A percentile compares a stretch with the other conserved stretches of the same genome.
These are phyloP conservation scores for Cucurbita moschata DNA, from an alignment of 306 rosid species.

Conservation along the genomic window DNA sequence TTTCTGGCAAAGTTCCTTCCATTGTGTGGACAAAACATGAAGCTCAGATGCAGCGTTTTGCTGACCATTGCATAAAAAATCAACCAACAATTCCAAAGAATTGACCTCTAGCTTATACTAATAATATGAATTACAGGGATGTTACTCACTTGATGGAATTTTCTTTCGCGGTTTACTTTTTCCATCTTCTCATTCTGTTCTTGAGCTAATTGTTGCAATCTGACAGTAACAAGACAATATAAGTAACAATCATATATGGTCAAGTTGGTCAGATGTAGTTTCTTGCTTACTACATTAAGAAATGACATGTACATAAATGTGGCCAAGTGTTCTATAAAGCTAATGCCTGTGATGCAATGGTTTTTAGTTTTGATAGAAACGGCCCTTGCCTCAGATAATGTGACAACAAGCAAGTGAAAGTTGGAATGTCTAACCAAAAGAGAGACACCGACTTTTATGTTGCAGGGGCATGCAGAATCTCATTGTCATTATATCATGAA, in stretches of 20 bases:
- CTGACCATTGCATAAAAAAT: slow-evolving; percentile 26
- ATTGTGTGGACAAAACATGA: slow-evolving; percentile 71
- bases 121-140: background rate
- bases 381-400: background rate
- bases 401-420: background rate
- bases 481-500: background rate
- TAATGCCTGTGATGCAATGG: background rate
- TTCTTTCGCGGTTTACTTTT: slow-evolving; percentile 82
- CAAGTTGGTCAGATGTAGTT: background rate
- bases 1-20: slow-evolving; percentile 81
- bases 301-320: background rate
- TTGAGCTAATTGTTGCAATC: slow-evolving; percentile 81
- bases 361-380: background rate
- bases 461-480: background rate
- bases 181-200: slow-evolving; percentile 65
- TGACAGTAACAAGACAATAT: slow-evolving; percentile 6
- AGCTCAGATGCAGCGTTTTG: slow-evolving; percentile 90
- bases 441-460: background rate
- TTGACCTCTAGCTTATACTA: background rate
- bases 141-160: slow-evolving; percentile 74
- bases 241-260: background rate
- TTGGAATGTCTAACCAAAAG: background rate
- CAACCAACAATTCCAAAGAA: slow-evolving; percentile 2
- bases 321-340: background rate
- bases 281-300: background rate